Evolutionary conservation across 2,329 filamentous ascomycete genomes (phyloP).

Genomic region (Aspergillus nomiae): DNA sequence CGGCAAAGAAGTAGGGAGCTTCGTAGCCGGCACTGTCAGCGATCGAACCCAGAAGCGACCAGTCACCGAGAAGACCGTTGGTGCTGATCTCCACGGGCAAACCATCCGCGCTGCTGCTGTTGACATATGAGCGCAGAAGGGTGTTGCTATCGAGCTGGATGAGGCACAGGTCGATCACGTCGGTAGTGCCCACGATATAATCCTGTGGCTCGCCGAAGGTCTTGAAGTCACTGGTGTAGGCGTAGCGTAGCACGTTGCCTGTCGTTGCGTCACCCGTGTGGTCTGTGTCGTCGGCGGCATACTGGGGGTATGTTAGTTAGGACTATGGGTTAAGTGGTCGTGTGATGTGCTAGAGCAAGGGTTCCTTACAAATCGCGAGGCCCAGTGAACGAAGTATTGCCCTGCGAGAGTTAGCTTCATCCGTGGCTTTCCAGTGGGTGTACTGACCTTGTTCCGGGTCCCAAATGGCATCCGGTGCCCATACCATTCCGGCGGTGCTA

Average conservation of each 20-base stretch:
- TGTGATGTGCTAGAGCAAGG: not conserved
- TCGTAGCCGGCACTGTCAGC: slow-evolving; percentile 13
- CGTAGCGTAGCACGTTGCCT: slow-evolving; percentile 15
- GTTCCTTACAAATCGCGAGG: slow-evolving; percentile 11
- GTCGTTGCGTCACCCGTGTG: slow-evolving; percentile 12
- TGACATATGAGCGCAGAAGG: slow-evolving; percentile 14
- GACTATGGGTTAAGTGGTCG: too few relatives aligned
- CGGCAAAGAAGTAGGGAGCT: slow-evolving; percentile 18
- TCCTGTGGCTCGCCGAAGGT: slow-evolving; percentile 16
- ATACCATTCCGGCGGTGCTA: slow-evolving; percentile 17
- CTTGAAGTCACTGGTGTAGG: slow-evolving; percentile 17
- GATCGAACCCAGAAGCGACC: slow-evolving; percentile 9
- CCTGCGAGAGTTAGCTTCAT: not conserved
- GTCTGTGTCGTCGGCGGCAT: slow-evolving; percentile 8
- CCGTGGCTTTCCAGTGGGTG: not conserved
- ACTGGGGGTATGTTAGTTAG: slow-evolving; percentile 5
- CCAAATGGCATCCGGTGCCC: slow-evolving; percentile 21
- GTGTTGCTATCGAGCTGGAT: slow-evolving; percentile 9
- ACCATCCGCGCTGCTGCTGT: slow-evolving; percentile 7
- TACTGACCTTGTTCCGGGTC: slow-evolving; percentile 12
- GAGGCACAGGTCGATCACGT: slow-evolving; percentile 16
- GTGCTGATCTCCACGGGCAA: slow-evolving; percentile 13
- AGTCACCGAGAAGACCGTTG: slow-evolving; percentile 15
- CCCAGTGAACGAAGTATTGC: slow-evolving; percentile 21
- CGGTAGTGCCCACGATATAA: slow-evolving; percentile 8